These are phyloP conservation scores for Floccularia luteovirens DNA, from an alignment of 768 basidiomycete species.

Conservation along the genomic window DNA sequence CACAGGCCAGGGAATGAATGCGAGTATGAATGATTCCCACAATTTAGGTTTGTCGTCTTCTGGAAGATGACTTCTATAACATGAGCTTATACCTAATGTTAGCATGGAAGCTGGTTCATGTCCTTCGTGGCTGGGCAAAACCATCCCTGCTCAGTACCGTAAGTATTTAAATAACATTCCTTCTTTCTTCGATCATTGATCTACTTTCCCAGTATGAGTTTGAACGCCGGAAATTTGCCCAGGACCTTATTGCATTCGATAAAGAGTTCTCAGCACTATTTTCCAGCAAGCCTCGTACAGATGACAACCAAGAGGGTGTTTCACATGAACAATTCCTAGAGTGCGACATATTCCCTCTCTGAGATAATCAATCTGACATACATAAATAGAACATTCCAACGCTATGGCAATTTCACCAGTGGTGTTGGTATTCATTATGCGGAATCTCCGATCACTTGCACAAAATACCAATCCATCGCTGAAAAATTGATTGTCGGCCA, in stretches of 20 bases:
- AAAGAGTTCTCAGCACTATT: conserved; percentile 58
- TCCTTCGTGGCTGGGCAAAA: conserved; percentile 46
- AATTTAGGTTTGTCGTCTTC: conserved; percentile 41
- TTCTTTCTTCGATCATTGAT: background rate
- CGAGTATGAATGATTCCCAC: conserved; percentile 69
- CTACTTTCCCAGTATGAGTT: conserved; percentile 52
- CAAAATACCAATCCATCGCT: conserved; percentile 28
- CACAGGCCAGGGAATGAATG: conserved; percentile 70
- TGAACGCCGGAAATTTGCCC: conserved; percentile 61
- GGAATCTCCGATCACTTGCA: conserved; percentile 34
- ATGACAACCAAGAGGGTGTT: conserved; percentile 37
- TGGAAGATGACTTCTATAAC: background rate
- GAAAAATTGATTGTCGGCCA: conserved; percentile 37
- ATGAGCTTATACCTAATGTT: background rate
- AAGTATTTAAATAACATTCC: conserved; percentile 9
- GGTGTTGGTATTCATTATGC: conserved; percentile 49
- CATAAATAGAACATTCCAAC: conserved; percentile 33
- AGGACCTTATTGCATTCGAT: conserved; percentile 70
- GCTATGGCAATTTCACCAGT: conserved; percentile 46
- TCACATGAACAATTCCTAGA: conserved; percentile 44
- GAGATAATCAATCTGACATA: conserved; percentile 9
- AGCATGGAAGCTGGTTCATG: conserved; percentile 59
- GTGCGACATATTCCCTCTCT: conserved; percentile 14
- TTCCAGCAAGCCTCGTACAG: conserved; percentile 55
- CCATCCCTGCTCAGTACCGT: conserved; percentile 44